Evolutionary conservation across 192 early-diverging fungal species (phyloP).

Genomic region (Dissophora ornata): DNA sequence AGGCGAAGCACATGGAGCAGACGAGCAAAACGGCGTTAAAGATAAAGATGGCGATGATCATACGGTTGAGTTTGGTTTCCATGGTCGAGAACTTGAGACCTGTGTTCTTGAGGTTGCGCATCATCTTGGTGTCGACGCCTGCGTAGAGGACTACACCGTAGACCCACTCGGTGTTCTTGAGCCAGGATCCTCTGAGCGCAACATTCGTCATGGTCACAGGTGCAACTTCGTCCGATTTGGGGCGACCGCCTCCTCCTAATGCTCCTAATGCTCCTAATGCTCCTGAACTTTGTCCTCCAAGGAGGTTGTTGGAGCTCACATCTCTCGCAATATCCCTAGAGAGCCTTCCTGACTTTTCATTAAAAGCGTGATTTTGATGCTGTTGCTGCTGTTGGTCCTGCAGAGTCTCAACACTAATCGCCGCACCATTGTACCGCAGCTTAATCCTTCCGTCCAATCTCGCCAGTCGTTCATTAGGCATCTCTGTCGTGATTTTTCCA

Average conservation of each 20-base stretch:
- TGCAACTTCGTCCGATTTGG: slow-evolving; percentile 69
- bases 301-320: slow-evolving; percentile 19
- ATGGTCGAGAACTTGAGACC: slow-evolving; percentile 78
- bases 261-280: too few relatives aligned
- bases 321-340: background rate
- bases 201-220: slow-evolving; percentile 92
- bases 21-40: slow-evolving; percentile 62
- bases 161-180: slow-evolving; percentile 95
- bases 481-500: slow-evolving; percentile 88
- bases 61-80: slow-evolving; percentile 75
- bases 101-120: slow-evolving; percentile 84
- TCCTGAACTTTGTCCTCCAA: too few relatives aligned
- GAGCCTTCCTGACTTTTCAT: background rate
- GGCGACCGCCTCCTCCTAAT: background rate
- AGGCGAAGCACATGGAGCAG: slow-evolving; percentile 57
- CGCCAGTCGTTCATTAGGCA: slow-evolving; percentile 93
- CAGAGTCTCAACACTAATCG: slow-evolving; percentile 26
- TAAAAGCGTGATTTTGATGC: background rate
- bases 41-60: slow-evolving; percentile 71
- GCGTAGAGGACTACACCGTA: slow-evolving; percentile 92
- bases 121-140: slow-evolving; percentile 96
- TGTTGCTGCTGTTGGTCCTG: background rate
- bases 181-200: slow-evolving; percentile 87
- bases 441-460: slow-evolving; percentile 82
- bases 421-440: slow-evolving; percentile 34